A percentile compares a stretch with the other conserved stretches of the same genome.
These are phyloP conservation scores for Secale cereale DNA, from an alignment of 176 grass and related monocot genomes.

Conservation along the genomic window DNA sequence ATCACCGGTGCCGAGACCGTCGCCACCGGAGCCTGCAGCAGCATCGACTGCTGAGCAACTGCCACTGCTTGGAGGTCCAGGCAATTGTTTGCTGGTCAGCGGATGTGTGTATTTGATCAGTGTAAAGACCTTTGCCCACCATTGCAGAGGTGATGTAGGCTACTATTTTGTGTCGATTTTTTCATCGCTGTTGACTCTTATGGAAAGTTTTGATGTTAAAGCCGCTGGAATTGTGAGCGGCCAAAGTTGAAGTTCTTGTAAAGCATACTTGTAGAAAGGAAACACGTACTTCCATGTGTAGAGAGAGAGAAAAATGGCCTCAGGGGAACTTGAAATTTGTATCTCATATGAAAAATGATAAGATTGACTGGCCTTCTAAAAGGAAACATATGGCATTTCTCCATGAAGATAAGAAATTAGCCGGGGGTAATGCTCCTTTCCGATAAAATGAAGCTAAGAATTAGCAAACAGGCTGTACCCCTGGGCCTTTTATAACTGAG, in stretches of 20 bases:
- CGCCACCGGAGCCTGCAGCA: conserved; percentile 39
- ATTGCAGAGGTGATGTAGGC: conserved; percentile 13
- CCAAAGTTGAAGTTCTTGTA: conserved; percentile 1
- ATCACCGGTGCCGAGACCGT: conserved; percentile 41
- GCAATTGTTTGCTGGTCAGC: neutral
- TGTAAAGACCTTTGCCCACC: conserved; percentile 7
- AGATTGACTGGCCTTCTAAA: too few relatives aligned
- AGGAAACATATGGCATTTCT: too few relatives aligned
- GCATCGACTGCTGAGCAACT: conserved; percentile 62
- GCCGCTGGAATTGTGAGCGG: conserved; percentile 6
- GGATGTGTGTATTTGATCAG: neutral
- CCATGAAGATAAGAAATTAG: too few relatives aligned
- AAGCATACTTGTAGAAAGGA: conserved; percentile 20
- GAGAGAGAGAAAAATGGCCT: neutral
- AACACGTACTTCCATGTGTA: neutral
- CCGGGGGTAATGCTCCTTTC: too few relatives aligned
- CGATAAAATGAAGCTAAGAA: neutral
- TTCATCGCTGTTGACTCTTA: neutral
- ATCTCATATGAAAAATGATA: neutral
- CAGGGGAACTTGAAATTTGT: neutral
- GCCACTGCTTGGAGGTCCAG: neutral
- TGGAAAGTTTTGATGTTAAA: conserved; percentile 37
- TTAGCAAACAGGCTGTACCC: too few relatives aligned
- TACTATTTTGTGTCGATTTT: conserved; percentile 22
- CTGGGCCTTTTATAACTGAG: too few relatives aligned